Conservation (phyloP, 306 rosid genomes). For the Sphenostylis stenocarpa region DNA sequence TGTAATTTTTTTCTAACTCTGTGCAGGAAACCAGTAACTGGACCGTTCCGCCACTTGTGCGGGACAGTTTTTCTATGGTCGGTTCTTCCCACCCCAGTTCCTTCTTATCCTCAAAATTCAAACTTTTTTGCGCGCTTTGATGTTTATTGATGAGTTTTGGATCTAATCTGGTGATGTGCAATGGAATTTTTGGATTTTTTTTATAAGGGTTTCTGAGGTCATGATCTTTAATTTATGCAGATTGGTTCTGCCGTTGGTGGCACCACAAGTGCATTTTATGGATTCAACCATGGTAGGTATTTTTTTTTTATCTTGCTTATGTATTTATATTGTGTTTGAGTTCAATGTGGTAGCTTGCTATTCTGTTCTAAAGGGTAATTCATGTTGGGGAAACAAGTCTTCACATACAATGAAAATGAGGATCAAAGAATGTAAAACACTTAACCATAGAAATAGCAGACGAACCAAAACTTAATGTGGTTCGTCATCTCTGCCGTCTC, state of each 20-base stretch:
- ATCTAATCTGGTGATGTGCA: neutral
- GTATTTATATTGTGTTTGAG: neutral
- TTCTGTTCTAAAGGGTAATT: conserved; percentile 4
- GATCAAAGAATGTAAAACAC: neutral
- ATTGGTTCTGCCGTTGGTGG: conserved; percentile 98
- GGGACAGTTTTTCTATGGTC: conserved; percentile 94
- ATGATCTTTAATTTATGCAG: conserved; percentile 36
- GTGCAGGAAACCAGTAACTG: conserved; percentile 74
- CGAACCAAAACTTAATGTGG: no score
- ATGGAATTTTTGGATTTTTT: neutral
- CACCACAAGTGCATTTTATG: conserved; percentile 86
- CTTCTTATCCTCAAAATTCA: conserved; percentile 20
- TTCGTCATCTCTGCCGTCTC: neutral
- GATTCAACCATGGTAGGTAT: conserved; percentile 79
- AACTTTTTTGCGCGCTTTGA: conserved; percentile 1
- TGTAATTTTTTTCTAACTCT: neutral
- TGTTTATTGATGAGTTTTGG: conserved; percentile 11
- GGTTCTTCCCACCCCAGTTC: conserved; percentile 10
- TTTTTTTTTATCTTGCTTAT: neutral
- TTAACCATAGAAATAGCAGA: neutral
- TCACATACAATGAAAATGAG: neutral
- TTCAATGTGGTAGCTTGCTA: conserved; percentile 8
- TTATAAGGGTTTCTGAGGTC: neutral
- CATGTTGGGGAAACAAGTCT: neutral
- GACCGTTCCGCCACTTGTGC: conserved; percentile 68